These are phyloP conservation scores for Liquidambar formosana DNA, from an alignment of 164 flowering plant genomes.

Conservation along the genomic window DNA sequence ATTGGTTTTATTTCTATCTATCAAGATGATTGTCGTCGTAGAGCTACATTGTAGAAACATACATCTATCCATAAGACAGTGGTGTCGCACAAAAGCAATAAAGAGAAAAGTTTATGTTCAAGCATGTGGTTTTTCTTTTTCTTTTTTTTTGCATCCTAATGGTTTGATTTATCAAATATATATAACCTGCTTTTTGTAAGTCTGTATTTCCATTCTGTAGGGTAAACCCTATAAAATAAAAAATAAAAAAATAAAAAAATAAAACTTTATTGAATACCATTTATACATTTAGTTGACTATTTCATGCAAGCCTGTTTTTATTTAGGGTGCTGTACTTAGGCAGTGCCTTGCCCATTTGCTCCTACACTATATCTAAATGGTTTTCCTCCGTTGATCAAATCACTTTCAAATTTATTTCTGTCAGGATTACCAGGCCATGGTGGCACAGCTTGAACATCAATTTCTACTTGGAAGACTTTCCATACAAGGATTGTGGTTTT, in stretches of 20 bases:
- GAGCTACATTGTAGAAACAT: background rate
- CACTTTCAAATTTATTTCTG: background rate
- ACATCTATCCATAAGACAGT: background rate
- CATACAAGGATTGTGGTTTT: conserved; percentile 95
- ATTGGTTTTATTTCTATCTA: no score
- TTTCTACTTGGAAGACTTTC: conserved; percentile 92
- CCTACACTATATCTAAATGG: background rate
- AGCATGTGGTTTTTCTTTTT: no score
- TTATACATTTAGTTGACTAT: background rate
- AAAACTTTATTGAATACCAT: background rate
- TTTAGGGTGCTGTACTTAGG: background rate
- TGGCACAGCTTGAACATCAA: conserved; percentile 98
- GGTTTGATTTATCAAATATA: background rate
- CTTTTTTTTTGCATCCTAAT: background rate
- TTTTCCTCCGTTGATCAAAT: background rate
- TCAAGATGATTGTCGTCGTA: background rate
- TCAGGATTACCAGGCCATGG: conserved; percentile 97
- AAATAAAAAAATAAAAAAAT: no score
- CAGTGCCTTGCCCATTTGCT: conserved; percentile 1
- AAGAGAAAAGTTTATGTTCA: background rate
- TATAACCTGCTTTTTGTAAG: no score
- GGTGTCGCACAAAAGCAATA: background rate
- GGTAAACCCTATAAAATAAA: no score
- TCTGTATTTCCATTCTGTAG: no score
- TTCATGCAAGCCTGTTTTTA: background rate